Conservation (phyloP, 768 basidiomycete species). For the Russula brevipes region DNA sequence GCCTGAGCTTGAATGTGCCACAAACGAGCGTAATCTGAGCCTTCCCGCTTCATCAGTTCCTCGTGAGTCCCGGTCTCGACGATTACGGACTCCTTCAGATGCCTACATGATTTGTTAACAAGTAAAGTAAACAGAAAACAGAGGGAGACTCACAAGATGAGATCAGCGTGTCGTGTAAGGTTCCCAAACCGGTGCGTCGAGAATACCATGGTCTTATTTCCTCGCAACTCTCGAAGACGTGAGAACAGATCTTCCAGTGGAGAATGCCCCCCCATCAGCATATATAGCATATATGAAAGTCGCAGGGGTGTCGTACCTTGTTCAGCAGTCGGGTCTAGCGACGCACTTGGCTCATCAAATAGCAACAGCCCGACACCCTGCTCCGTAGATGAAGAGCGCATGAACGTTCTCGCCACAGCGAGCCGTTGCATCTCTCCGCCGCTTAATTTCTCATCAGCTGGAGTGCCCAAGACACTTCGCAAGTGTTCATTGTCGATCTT, state of each 20-base stretch:
- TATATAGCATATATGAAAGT: not conserved
- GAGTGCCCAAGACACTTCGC: not conserved
- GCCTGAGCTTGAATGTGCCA: conserved; percentile 73
- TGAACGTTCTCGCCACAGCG: conserved; percentile 68
- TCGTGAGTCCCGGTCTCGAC: conserved; percentile 66
- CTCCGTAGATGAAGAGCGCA: conserved; percentile 50
- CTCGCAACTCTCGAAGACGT: conserved; percentile 58
- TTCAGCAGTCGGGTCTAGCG: conserved; percentile 70
- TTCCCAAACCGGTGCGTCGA: conserved; percentile 70
- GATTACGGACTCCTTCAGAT: conserved; percentile 59
- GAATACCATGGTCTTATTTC: conserved; percentile 79
- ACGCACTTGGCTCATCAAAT: conserved; percentile 71
- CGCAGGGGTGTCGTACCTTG: conserved; percentile 41
- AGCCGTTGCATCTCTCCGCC: conserved; percentile 76
- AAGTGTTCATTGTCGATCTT: conserved; percentile 33
- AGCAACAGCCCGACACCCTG: conserved; percentile 52
- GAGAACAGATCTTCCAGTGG: conserved; percentile 56
- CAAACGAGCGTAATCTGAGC: conserved; percentile 61
- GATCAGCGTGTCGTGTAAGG: conserved; percentile 52
- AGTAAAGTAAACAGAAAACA: not conserved
- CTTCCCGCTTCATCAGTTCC: conserved; percentile 46
- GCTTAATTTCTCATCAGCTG: conserved; percentile 36
- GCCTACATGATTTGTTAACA: conserved; percentile 37
- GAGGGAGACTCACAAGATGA: conserved; percentile 14
- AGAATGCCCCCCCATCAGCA: not conserved